Evolutionary conservation across 257 asterid species (phyloP).

Genomic region (Ehretia macrophylla): DNA sequence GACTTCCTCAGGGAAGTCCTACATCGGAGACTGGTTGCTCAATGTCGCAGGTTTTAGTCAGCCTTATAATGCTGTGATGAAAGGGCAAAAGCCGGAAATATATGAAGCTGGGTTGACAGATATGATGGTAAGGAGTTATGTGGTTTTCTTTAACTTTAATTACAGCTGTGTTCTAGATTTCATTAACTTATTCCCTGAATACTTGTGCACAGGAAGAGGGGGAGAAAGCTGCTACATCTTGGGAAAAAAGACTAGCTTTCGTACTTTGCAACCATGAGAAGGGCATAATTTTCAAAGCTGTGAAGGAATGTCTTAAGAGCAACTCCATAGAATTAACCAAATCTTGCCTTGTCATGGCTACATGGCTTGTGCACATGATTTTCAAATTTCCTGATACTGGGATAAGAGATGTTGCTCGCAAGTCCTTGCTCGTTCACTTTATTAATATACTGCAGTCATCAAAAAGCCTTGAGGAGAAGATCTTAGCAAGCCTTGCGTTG

Average conservation of each 20-base stretch:
- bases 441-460: slow-evolving; percentile 67
- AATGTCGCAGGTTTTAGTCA: slow-evolving; percentile 59
- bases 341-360: slow-evolving; percentile 53
- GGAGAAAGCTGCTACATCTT: slow-evolving; percentile 51
- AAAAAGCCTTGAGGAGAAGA: slow-evolving; percentile 69
- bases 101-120: slow-evolving; percentile 31
- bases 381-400: slow-evolving; percentile 66
- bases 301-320: slow-evolving; percentile 69
- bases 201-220: slow-evolving; percentile 51
- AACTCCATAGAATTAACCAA: slow-evolving; percentile 67
- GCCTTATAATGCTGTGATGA: slow-evolving; percentile 32
- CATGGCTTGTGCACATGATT: slow-evolving; percentile 80
- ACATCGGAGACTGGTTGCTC: slow-evolving; percentile 60
- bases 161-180: background rate
- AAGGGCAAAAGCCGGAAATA: slow-evolving; percentile 32
- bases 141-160: background rate
- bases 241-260: slow-evolving; percentile 72
- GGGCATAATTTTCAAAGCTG: slow-evolving; percentile 58
- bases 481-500: slow-evolving; percentile 66
- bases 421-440: slow-evolving; percentile 65
- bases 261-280: slow-evolving; percentile 68
- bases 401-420: slow-evolving; percentile 54
- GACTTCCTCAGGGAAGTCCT: slow-evolving; percentile 40
- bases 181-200: background rate
- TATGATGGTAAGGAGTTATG: slow-evolving; percentile 31